Conservation (phyloP, 179 eudicot species). For the Drosera spatulata region DNA sequence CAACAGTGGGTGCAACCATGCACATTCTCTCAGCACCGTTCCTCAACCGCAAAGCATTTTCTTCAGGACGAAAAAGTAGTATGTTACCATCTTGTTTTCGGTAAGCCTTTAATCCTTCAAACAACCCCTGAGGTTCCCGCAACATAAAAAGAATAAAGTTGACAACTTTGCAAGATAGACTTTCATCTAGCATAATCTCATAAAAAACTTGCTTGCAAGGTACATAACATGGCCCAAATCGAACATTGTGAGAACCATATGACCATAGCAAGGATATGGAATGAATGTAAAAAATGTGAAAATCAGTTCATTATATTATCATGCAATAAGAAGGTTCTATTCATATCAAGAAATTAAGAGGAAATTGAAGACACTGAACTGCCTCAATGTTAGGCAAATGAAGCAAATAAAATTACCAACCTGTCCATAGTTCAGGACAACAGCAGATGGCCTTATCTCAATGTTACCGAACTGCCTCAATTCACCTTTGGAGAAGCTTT, state of each 20-base stretch:
- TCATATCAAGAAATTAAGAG: too few relatives aligned
- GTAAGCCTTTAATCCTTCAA: constrained; percentile 93
- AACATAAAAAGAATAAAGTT: too few relatives aligned
- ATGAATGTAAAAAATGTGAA: too few relatives aligned
- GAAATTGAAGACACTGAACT: too few relatives aligned
- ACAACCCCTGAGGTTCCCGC: constrained; percentile 75
- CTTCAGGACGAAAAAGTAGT: constrained; percentile 84
- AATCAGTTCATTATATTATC: too few relatives aligned
- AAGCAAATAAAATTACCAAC: constrained; percentile 19
- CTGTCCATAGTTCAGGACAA: constrained; percentile 91
- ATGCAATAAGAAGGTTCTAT: too few relatives aligned
- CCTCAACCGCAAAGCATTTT: constrained; percentile 75
- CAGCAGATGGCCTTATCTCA: constrained; percentile 91
- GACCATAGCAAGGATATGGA: too few relatives aligned
- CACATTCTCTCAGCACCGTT: constrained; percentile 97
- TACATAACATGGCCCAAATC: too few relatives aligned
- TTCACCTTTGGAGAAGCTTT: constrained; percentile 62
- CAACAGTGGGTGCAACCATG: constrained; percentile 76
- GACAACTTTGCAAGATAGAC: too few relatives aligned
- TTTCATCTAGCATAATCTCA: too few relatives aligned
- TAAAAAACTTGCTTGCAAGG: too few relatives aligned
- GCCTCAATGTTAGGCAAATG: neutral
- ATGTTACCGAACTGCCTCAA: constrained; percentile 70
- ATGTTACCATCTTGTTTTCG: constrained; percentile 69
- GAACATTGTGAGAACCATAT: too few relatives aligned